A percentile compares a stretch with the other conserved stretches of the same genome.
Conservation (phyloP, 805 yeast species). For the Candida insectorum region DNA sequence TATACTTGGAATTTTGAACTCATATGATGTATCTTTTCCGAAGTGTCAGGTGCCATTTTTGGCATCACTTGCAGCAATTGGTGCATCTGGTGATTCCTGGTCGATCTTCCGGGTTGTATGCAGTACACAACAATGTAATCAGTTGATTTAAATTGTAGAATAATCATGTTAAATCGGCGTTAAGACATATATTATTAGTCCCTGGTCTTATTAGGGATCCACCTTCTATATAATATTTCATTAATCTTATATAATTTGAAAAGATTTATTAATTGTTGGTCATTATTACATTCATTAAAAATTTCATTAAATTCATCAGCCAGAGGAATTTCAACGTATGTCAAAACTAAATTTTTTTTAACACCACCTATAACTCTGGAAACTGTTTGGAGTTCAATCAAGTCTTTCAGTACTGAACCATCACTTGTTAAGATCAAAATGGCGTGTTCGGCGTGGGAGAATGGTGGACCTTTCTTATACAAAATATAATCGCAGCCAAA, state of each 20-base stretch:
- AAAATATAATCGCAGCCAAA: slow-evolving; percentile 85
- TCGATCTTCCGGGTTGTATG: no score
- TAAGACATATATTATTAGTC: slow-evolving; percentile 48
- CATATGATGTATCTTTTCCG: neutral
- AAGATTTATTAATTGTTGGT: slow-evolving; percentile 23
- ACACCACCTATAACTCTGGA: slow-evolving; percentile 87
- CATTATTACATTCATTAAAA: slow-evolving; percentile 6
- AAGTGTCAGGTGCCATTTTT: no score
- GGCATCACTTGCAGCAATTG: no score
- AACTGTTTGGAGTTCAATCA: slow-evolving; percentile 58
- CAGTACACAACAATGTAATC: no score
- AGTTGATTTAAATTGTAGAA: no score
- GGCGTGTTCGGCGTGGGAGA: slow-evolving; percentile 89
- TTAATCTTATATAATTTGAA: slow-evolving; percentile 48
- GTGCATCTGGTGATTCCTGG: no score
- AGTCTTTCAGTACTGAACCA: slow-evolving; percentile 41
- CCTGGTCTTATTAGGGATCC: slow-evolving; percentile 83
- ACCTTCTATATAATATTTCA: slow-evolving; percentile 71
- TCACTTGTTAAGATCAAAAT: slow-evolving; percentile 47
- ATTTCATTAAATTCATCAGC: slow-evolving; percentile 24
- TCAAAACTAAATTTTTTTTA: slow-evolving; percentile 68
- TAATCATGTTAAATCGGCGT: no score
- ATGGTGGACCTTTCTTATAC: slow-evolving; percentile 92
- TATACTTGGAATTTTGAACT: no score
- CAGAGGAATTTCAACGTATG: slow-evolving; percentile 58